Evolutionary conservation across 2,329 filamentous ascomycete species (phyloP).

Genomic region (Exophiala viscosa): DNA sequence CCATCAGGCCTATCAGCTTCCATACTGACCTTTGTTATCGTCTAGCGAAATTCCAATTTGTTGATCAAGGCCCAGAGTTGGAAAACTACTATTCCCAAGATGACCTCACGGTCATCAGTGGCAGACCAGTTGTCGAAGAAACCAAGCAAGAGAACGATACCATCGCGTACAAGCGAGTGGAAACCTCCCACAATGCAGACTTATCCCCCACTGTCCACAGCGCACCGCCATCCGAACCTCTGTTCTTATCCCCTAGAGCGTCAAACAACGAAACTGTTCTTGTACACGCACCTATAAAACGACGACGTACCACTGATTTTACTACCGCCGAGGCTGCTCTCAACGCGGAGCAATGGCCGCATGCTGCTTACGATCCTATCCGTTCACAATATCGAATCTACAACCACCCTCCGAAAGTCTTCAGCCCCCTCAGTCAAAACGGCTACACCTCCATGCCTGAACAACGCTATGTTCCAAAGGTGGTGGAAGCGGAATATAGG

Average conservation of each 20-base stretch:
- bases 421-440: conserved; percentile 11
- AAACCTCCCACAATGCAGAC: conserved; percentile 6
- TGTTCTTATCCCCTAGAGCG: conserved; percentile 11
- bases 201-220: conserved; percentile 15
- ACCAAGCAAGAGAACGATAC: conserved; percentile 11
- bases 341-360: conserved; percentile 11
- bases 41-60: conserved; percentile 28
- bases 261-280: conserved; percentile 11
- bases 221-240: conserved; percentile 11
- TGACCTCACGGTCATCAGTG: conserved; percentile 11
- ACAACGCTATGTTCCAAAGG: conserved; percentile 21
- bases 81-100: conserved; percentile 29
- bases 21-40: conserved; percentile 5
- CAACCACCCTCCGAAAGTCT: conserved; percentile 12
- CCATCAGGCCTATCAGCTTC: conserved; percentile 7
- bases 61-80: conserved; percentile 27
- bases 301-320: conserved; percentile 16
- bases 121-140: conserved; percentile 13
- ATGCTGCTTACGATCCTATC: conserved; percentile 18
- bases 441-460: conserved; percentile 17
- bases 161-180: conserved; percentile 1
- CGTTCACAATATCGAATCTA: conserved; percentile 23
- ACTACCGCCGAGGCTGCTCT: neutral
- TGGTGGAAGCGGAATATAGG: conserved; percentile 26
- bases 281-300: conserved; percentile 17